phyloP scores from a whole-genome alignment of 805 yeast species.

The Naumovozyma baii region DNA sequence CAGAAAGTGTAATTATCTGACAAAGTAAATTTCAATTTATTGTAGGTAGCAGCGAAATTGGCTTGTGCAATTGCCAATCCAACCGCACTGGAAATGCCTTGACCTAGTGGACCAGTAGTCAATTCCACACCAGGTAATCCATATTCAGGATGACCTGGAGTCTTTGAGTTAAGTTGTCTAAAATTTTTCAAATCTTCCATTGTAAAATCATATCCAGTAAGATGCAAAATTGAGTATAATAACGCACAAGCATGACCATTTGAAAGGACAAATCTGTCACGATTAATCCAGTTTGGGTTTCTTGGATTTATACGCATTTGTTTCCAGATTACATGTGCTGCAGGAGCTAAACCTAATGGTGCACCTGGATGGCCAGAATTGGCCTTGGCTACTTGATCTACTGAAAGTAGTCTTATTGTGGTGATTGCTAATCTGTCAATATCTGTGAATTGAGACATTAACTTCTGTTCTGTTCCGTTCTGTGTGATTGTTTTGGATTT shows the following conservation, averaged over 20 bases:
- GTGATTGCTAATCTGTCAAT: constrained; percentile 68
- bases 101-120: constrained; percentile 98
- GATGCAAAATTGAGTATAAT: constrained; percentile 73
- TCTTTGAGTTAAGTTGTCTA: constrained; percentile 82
- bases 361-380: constrained; percentile 99
- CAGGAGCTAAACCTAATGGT: constrained; percentile 95
- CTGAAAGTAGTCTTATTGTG: constrained; percentile 83
- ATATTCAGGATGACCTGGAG: constrained; percentile 97
- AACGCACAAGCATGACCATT: constrained; percentile 97
- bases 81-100: constrained; percentile 92
- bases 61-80: constrained; percentile 94
- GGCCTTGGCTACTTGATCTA: constrained; percentile 79
- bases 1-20: constrained; percentile 68
- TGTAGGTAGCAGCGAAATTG: constrained; percentile 84
- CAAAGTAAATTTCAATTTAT: constrained; percentile 63
- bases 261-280: constrained; percentile 90
- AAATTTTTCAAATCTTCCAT: constrained; percentile 83
- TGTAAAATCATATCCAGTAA: constrained; percentile 66
- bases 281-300: constrained; percentile 85
- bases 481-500: too few species aligned
- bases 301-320: constrained; percentile 80
- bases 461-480: too few species aligned
- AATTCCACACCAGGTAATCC: constrained; percentile 91
- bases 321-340: constrained; percentile 80
- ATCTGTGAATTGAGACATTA: constrained; percentile 36